Conservation (phyloP, 345 rosid species). For the Lagerstroemia speciosa region DNA sequence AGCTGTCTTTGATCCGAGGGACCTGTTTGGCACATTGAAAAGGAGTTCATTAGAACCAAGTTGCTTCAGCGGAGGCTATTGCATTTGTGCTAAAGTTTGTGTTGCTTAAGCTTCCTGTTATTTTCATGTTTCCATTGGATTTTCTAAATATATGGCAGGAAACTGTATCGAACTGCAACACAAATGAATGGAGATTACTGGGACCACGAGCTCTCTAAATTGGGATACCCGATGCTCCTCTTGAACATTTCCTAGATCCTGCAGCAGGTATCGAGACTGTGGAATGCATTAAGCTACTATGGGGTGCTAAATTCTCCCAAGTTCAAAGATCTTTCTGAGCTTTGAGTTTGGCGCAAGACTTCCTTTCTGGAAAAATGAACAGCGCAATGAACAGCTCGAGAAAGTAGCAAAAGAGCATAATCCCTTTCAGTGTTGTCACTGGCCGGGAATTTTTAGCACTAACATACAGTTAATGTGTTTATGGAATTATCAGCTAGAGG, state of each 20-base stretch:
- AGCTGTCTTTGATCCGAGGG: not conserved
- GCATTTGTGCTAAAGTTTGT: too few relatives aligned
- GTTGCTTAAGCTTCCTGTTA: not conserved
- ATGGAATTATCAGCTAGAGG: too few relatives aligned
- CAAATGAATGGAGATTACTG: not conserved
- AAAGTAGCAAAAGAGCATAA: conserved; percentile 61
- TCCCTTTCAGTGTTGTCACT: too few relatives aligned
- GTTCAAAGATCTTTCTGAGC: not conserved
- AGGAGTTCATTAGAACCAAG: not conserved
- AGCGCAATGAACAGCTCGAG: conserved; percentile 29
- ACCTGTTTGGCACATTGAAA: not conserved
- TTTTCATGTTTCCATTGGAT: not conserved
- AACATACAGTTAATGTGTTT: too few relatives aligned
- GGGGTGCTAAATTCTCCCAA: not conserved
- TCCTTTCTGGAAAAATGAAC: conserved; percentile 9
- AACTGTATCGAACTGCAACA: not conserved
- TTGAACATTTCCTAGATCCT: too few relatives aligned
- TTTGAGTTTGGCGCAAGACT: not conserved
- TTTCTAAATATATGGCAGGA: too few relatives aligned
- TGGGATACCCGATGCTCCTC: too few relatives aligned
- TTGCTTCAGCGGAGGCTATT: not conserved
- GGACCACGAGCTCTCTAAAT: not conserved
- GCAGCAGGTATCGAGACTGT: too few relatives aligned
- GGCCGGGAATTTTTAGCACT: too few relatives aligned
- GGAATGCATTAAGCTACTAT: not conserved